These are phyloP conservation scores for Sugiyamaella smithiae DNA, from an alignment of 805 yeast genomes.

Conservation along the genomic window DNA sequence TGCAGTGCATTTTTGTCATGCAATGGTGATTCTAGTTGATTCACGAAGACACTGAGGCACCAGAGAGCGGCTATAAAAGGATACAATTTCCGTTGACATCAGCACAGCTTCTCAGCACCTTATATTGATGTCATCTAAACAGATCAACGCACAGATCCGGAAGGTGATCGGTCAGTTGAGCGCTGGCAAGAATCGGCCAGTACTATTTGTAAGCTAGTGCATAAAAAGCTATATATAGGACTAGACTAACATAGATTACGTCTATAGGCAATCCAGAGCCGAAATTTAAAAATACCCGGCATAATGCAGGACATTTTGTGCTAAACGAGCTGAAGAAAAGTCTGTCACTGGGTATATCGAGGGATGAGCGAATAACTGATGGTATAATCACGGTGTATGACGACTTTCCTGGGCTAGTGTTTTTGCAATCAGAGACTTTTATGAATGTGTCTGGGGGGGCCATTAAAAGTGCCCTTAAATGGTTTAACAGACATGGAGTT, in stretches of 20 bases:
- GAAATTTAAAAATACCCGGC: conserved; percentile 59
- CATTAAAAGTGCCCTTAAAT: conserved; percentile 49
- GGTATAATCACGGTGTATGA: conserved; percentile 26
- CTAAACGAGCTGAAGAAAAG: conserved; percentile 35
- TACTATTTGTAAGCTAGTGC: conserved; percentile 6
- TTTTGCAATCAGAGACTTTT: conserved; percentile 51
- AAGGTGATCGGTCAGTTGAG: neutral
- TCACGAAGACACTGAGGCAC: neutral
- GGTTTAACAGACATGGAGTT: conserved; percentile 21
- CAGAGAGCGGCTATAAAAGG: neutral
- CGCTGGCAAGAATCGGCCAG: neutral
- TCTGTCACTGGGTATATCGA: conserved; percentile 6
- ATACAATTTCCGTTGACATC: neutral
- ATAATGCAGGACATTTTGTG: conserved; percentile 70
- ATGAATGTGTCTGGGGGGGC: conserved; percentile 76
- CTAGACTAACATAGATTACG: conserved; percentile 15
- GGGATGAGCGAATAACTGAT: conserved; percentile 13
- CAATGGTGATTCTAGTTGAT: conserved; percentile 2
- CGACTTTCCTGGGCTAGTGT: conserved; percentile 34
- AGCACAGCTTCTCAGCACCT: neutral
- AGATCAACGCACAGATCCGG: conserved; percentile 8
- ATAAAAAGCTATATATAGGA: neutral
- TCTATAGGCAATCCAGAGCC: conserved; percentile 80
- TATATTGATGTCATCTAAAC: conserved; percentile 5
- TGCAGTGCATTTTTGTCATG: neutral